Base-by-base conservation (phyloP, 257 asterid species). In the Nicotiana noctiflora region DNA sequence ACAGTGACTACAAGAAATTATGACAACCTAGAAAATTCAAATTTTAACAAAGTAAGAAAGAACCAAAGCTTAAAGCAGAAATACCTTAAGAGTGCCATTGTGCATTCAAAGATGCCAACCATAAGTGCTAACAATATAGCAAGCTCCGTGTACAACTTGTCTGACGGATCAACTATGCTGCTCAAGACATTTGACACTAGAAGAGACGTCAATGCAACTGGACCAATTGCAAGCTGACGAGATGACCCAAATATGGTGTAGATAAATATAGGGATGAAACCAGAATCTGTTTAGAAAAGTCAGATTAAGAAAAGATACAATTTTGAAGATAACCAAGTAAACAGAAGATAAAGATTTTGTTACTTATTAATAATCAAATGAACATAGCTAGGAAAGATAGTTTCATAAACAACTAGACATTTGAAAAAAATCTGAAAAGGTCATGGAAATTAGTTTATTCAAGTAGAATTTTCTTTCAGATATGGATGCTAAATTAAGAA, bases 141-240 rank as follows among this genome's bases (percentile, higher is more conserved):
- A 80, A 96, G 98, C 86, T 94, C 98, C 4, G 97, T 96, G 84
- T 96, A 96, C 86, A 96, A 91, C 84, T 82, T 85, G 13, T 94
- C 98, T 0, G 98, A 94, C 75, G 98, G 86, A 85, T 90, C 94
- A 61, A 90, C 98, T 79, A 94, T 92, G 86, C 86, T 84, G 80
- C 97, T 88, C 92, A 96, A 84, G 64, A 94, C 95, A 86, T 96
- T 96, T 63, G 99, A 96, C 66, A 92, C 98, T 80, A 96, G 91
- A 85, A 96, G 96, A 77, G 99, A 96, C 8, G 97, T 93, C 89
- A 96, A 83, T 70, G 99, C 99, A 80, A 96, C 99, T 10, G 99
- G 99, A 63, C 99, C 99, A 44, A 96, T 96, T 27, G 99, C 99
- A 84, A 96, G 97, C 92, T 96, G 99, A 76, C 99, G 97, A 79